Evolutionary conservation across 2,329 filamentous ascomycete genomes (phyloP).

Genomic region (Ceratocystis albifundus): DNA sequence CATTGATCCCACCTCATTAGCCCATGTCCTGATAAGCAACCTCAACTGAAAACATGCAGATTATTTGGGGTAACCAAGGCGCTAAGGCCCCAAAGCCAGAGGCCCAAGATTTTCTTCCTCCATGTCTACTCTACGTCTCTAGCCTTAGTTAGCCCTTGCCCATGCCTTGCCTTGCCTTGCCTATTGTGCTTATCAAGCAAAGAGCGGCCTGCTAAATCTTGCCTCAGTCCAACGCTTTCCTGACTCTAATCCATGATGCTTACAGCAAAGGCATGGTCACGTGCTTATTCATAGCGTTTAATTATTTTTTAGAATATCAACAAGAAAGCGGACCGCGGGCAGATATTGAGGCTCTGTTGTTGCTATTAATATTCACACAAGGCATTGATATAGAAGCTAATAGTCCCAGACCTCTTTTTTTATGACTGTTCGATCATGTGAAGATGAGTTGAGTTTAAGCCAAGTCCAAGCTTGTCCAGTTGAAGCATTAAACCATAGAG

Average conservation of each 20-base stretch:
- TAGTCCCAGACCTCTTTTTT: not conserved
- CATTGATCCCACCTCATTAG: not conserved
- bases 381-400: not conserved
- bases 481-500: too few species aligned
- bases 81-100: not conserved
- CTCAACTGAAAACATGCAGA: not conserved
- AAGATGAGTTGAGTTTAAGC: too few species aligned
- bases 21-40: slow-evolving; percentile 1
- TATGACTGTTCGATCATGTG: too few species aligned
- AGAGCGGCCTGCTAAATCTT: not conserved
- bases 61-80: not conserved
- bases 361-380: not conserved
- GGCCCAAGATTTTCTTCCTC: not conserved
- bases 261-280: not conserved
- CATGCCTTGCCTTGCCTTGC: not conserved
- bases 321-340: not conserved
- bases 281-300: not conserved
- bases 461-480: too few species aligned
- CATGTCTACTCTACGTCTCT: not conserved
- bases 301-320: too few species aligned
- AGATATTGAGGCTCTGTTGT: not conserved
- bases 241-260: not conserved
- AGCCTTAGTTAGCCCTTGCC: not conserved
- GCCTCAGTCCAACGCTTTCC: not conserved
- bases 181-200: not conserved